Evolutionary conservation across 352 stramenopile genomes (phyloP).

Genomic region (Globisporangium polare): DNA sequence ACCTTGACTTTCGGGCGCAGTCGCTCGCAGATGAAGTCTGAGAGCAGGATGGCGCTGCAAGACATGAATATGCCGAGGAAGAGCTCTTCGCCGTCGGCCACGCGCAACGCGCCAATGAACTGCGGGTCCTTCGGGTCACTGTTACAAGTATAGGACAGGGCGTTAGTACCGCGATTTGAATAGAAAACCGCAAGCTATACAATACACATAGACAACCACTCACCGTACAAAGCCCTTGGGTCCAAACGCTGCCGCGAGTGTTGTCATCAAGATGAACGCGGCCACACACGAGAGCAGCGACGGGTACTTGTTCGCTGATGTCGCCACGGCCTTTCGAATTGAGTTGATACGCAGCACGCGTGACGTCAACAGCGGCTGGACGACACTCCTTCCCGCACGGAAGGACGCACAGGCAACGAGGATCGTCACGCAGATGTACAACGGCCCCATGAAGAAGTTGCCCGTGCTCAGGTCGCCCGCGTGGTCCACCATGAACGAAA

Average conservation of each 20-base stretch:
- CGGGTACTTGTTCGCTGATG: constrained; percentile 21
- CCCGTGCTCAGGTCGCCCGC: constrained; percentile 60
- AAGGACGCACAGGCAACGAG: constrained; percentile 53
- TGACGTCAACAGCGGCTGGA: constrained; percentile 16
- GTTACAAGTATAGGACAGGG: background rate
- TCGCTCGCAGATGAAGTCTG: constrained; percentile 37
- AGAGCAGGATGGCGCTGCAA: constrained; percentile 52
- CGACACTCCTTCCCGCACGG: constrained; percentile 35
- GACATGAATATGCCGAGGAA: constrained; percentile 74
- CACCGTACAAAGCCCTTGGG: constrained; percentile 63
- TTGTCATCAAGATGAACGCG: constrained; percentile 37
- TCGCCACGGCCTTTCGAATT: constrained; percentile 12
- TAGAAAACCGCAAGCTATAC: no score
- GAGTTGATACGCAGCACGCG: constrained; percentile 12
- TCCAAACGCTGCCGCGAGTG: constrained; percentile 40
- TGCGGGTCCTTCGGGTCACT: constrained; percentile 82
- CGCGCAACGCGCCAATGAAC: constrained; percentile 52
- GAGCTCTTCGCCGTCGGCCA: constrained; percentile 67
- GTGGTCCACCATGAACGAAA: constrained; percentile 86
- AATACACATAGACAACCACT: background rate
- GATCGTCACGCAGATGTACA: constrained; percentile 65
- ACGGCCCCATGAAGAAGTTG: constrained; percentile 32
- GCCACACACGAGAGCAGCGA: constrained; percentile 30
- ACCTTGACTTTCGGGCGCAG: constrained; percentile 9
- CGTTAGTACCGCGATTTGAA: background rate